These are phyloP conservation scores for Neoarthrinium moseri DNA, from an alignment of 2,329 filamentous ascomycete genomes.

Conservation along the genomic window DNA sequence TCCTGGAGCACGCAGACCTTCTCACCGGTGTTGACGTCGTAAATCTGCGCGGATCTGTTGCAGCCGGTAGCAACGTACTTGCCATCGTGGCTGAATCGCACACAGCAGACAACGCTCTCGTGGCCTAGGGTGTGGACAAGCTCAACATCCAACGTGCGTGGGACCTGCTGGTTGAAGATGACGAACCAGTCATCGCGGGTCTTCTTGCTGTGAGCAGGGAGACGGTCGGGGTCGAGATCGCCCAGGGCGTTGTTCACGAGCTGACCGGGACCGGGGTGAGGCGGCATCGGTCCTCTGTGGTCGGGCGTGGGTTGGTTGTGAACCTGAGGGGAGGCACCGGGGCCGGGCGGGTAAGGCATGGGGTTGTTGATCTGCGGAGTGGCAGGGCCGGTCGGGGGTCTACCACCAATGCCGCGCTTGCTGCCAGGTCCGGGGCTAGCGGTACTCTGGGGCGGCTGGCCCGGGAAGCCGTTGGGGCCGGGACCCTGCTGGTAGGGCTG, in stretches of 20 bases:
- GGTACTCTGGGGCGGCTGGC: constrained; percentile 79
- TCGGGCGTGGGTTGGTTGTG: constrained; percentile 75
- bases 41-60: constrained; percentile 99
- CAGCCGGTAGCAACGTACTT: constrained; percentile 96
- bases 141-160: constrained; percentile 87
- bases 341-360: constrained; percentile 75
- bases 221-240: constrained; percentile 81
- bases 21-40: constrained; percentile 83
- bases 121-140: constrained; percentile 90
- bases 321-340: constrained; percentile 80
- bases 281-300: constrained; percentile 55
- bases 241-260: constrained; percentile 66
- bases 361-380: constrained; percentile 91
- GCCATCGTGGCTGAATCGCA: constrained; percentile 93
- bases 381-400: constrained; percentile 70
- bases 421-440: constrained; percentile 84
- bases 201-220: constrained; percentile 85
- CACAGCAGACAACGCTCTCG: constrained; percentile 97
- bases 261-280: constrained; percentile 39
- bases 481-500: constrained; percentile 63
- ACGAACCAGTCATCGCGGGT: constrained; percentile 92
- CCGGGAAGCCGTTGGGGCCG: constrained; percentile 69
- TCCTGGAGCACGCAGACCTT: constrained; percentile 91
- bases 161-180: constrained; percentile 91
- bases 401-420: constrained; percentile 64